These are phyloP conservation scores for Xylaria hypoxylon DNA, from an alignment of 2,329 filamentous ascomycete genomes.

Conservation along the genomic window DNA sequence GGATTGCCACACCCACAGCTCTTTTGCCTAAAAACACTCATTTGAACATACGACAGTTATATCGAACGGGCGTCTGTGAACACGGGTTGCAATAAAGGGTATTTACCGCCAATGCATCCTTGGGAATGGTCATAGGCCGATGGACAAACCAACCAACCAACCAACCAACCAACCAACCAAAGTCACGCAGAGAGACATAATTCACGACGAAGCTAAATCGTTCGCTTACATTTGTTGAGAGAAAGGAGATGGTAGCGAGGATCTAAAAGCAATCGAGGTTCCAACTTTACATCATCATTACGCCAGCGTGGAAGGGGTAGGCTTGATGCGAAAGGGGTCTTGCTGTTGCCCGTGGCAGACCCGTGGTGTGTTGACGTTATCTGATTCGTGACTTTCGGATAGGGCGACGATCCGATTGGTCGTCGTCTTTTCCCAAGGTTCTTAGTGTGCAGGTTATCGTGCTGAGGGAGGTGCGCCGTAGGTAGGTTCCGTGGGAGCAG, in stretches of 20 bases:
- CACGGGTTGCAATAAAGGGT: slow-evolving; percentile 1
- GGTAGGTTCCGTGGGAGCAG: slow-evolving; percentile 12
- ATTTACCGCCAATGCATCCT: slow-evolving; percentile 12
- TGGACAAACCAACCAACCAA: slow-evolving; percentile 1
- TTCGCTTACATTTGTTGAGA: slow-evolving; percentile 18
- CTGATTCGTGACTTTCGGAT: slow-evolving; percentile 53
- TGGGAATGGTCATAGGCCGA: neutral
- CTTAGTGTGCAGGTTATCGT: slow-evolving; percentile 35
- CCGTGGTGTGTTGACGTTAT: slow-evolving; percentile 55
- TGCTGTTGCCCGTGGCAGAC: slow-evolving; percentile 53
- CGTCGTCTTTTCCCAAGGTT: slow-evolving; percentile 19
- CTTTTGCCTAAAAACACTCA: neutral
- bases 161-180: slow-evolving; percentile 25
- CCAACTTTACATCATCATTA: slow-evolving; percentile 27
- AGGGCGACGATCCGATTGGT: slow-evolving; percentile 31
- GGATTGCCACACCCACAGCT: slow-evolving; percentile 2
- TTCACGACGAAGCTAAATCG: slow-evolving; percentile 14
- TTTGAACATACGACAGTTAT: slow-evolving; percentile 11
- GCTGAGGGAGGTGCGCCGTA: slow-evolving; percentile 8
- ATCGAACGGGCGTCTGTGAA: slow-evolving; percentile 1
- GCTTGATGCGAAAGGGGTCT: slow-evolving; percentile 18
- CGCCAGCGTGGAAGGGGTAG: neutral
- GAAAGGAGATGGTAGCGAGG: slow-evolving; percentile 16
- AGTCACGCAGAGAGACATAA: slow-evolving; percentile 15
- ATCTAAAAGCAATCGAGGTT: slow-evolving; percentile 7